Conservation (phyloP, 352 stramenopile species). For the Globisporangium yorkense region DNA sequence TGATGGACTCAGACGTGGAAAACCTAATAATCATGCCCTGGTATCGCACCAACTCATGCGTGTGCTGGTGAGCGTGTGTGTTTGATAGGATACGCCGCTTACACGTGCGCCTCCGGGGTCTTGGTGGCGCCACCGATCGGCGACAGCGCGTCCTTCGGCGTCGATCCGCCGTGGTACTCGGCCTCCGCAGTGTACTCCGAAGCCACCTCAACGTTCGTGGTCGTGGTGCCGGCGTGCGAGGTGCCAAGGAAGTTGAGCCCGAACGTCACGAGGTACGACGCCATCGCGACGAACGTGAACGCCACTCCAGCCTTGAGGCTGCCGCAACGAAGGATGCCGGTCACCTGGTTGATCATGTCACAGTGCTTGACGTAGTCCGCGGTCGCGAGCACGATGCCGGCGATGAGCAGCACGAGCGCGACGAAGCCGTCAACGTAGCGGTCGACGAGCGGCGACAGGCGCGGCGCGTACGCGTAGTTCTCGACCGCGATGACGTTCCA, state of each 20-base stretch:
- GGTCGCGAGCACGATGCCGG: conserved; percentile 43
- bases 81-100: background rate
- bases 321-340: conserved; percentile 24
- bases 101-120: conserved; percentile 20
- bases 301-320: conserved; percentile 40
- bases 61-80: background rate
- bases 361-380: conserved; percentile 45
- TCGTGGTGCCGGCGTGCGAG: conserved; percentile 1
- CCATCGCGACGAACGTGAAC: conserved; percentile 49
- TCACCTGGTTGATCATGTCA: conserved; percentile 10
- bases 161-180: conserved; percentile 11
- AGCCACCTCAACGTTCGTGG: background rate
- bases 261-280: conserved; percentile 24
- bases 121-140: conserved; percentile 20
- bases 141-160: conserved; percentile 26
- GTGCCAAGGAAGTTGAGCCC: conserved; percentile 29
- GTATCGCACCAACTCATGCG: no score
- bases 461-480: conserved; percentile 29
- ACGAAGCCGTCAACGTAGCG: conserved; percentile 31
- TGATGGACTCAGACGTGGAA: background rate
- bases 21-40: no score
- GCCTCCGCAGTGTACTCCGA: conserved; percentile 5
- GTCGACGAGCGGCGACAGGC: conserved; percentile 19
- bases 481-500: conserved; percentile 47
- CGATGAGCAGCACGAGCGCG: conserved; percentile 36